Evolutionary conservation across 2,329 filamentous ascomycete species (phyloP).

Genomic region (Tothia fuscella): DNA sequence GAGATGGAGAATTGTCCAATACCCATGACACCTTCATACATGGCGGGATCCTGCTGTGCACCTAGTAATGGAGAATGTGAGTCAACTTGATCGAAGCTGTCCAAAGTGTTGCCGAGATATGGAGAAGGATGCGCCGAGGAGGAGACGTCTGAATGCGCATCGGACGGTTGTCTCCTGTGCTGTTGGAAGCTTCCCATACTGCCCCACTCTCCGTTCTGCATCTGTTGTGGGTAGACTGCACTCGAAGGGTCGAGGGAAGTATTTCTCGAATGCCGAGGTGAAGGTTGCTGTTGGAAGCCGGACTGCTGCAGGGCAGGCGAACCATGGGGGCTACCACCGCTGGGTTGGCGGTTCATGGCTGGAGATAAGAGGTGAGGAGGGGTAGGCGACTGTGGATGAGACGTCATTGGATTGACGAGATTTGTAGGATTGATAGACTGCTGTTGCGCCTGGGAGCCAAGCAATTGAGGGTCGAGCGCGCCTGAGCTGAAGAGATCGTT

Average conservation of each 20-base stretch:
- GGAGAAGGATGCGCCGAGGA: slow-evolving; percentile 74
- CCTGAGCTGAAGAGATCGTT: neutral
- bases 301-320: slow-evolving; percentile 43
- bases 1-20: slow-evolving; percentile 70
- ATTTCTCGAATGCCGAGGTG: slow-evolving; percentile 46
- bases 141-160: slow-evolving; percentile 73
- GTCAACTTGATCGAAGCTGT: slow-evolving; percentile 64
- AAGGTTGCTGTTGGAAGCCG: slow-evolving; percentile 39
- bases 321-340: slow-evolving; percentile 35
- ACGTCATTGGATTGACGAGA: slow-evolving; percentile 39
- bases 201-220: slow-evolving; percentile 45
- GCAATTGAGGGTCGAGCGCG: slow-evolving; percentile 11
- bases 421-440: slow-evolving; percentile 34
- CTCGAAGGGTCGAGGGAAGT: slow-evolving; percentile 49
- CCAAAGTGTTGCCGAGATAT: slow-evolving; percentile 56
- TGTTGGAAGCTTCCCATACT: slow-evolving; percentile 53
- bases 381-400: slow-evolving; percentile 38
- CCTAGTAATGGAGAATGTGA: slow-evolving; percentile 71
- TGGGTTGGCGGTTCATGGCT: slow-evolving; percentile 39
- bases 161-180: slow-evolving; percentile 80
- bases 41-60: slow-evolving; percentile 54
- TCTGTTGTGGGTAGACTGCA: slow-evolving; percentile 43
- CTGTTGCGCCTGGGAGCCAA: slow-evolving; percentile 19
- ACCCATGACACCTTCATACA: slow-evolving; percentile 66
- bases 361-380: slow-evolving; percentile 46